Percentiles rank a stretch among this genome's conserved stretches.
phyloP scores from a whole-genome alignment of 2,329 filamentous ascomycete species.

The Chaetoscypha palmicola region DNA sequence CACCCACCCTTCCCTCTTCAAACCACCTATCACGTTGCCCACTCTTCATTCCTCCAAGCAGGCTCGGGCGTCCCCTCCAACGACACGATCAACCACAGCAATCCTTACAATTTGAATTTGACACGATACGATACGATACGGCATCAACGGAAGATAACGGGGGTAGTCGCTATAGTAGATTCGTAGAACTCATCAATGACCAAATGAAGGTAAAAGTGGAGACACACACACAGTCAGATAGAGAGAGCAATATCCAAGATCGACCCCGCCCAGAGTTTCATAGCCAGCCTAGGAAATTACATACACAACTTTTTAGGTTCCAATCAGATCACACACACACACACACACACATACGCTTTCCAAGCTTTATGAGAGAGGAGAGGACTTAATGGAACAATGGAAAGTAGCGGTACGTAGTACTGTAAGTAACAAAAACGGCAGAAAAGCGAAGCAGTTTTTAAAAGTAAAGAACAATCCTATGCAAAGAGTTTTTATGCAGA shows the following conservation, averaged over 20 bases:
- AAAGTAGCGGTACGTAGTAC: too few species aligned
- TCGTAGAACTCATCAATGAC: conserved; percentile 31
- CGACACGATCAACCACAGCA: too few species aligned
- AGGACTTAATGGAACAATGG: conserved; percentile 24
- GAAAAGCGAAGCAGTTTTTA: too few species aligned
- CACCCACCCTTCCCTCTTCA: conserved; percentile 4
- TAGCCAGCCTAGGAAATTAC: conserved; percentile 28
- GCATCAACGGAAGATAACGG: too few species aligned
- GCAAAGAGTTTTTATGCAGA: conserved; percentile 26
- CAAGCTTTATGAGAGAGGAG: conserved; percentile 24
- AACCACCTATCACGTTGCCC: conserved; percentile 14
- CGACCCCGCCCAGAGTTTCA: conserved; percentile 25
- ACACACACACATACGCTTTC: conserved; percentile 19
- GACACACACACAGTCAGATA: conserved; percentile 22
- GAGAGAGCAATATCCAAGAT: conserved; percentile 7
- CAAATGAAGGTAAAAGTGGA: conserved; percentile 25
- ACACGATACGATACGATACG: too few species aligned
- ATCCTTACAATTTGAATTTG: too few species aligned
- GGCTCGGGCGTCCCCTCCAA: too few species aligned
- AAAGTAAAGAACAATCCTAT: conserved; percentile 29
- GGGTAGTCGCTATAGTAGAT: conserved; percentile 35
- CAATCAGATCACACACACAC: conserved; percentile 21
- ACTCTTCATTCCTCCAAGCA: too few species aligned
- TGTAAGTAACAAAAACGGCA: conserved; percentile 17
- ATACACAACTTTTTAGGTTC: conserved; percentile 29